A percentile compares a stretch with the other conserved stretches of the same genome.
phyloP scores from a whole-genome alignment of 257 asterid species.

The Anisodus tanguticus region DNA sequence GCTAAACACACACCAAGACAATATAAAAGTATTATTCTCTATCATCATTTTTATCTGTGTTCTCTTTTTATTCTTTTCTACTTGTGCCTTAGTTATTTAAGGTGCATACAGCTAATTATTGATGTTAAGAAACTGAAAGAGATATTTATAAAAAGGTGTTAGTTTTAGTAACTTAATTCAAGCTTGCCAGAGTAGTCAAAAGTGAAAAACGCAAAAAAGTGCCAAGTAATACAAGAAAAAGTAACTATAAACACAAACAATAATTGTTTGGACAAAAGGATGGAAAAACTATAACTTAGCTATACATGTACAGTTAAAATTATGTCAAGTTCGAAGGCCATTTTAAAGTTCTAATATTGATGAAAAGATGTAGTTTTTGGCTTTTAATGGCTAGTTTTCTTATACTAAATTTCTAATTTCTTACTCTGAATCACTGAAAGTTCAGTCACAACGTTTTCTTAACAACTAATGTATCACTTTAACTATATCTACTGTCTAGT shows the following conservation, averaged over 20 bases:
- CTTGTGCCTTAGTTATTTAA: background rate
- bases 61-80: background rate
- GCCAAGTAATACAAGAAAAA: too few relatives aligned
- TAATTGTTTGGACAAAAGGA: too few relatives aligned
- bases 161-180: too few relatives aligned
- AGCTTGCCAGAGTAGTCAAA: background rate
- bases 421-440: background rate
- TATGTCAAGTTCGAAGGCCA: too few relatives aligned
- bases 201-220: too few relatives aligned
- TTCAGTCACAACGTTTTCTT: background rate
- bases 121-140: background rate
- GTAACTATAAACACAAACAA: too few relatives aligned
- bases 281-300: too few relatives aligned
- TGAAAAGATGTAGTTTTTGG: constrained; percentile 10
- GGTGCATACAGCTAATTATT: background rate
- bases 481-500: background rate
- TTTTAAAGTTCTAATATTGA: too few relatives aligned
- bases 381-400: background rate
- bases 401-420: constrained; percentile 18
- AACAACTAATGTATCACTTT: background rate
- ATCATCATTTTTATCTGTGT: background rate
- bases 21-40: too few relatives aligned
- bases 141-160: background rate
- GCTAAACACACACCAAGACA: background rate
- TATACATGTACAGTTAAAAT: too few relatives aligned